Evolutionary conservation across 2,329 filamentous ascomycete species (phyloP).

Genomic region (Colletotrichum sp.): DNA sequence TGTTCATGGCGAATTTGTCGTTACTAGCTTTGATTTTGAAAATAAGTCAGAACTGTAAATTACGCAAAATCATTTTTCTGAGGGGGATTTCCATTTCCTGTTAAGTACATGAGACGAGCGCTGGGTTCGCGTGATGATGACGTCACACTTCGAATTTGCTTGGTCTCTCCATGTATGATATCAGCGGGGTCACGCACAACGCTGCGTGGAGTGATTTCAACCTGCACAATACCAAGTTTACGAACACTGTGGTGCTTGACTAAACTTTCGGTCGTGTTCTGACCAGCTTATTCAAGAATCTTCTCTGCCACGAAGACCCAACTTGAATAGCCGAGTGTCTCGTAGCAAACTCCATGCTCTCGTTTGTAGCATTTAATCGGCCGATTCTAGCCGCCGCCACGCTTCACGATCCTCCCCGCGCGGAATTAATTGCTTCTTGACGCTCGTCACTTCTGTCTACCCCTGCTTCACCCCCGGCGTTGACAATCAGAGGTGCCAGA

Average conservation of each 20-base stretch:
- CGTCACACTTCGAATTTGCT: neutral
- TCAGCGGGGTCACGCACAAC: neutral
- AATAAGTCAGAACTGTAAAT: neutral
- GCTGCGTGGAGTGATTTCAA: neutral
- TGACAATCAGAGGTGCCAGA: neutral
- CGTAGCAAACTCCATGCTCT: neutral
- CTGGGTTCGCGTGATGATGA: neutral
- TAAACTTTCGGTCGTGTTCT: neutral
- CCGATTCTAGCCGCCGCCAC: neutral
- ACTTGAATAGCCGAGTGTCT: fast-evolving
- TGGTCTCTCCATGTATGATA: neutral
- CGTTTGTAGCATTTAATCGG: fast-evolving
- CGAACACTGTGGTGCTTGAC: neutral
- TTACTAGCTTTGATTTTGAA: neutral
- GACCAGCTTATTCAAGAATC: fast-evolving
- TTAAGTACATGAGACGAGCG: neutral
- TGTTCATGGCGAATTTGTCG: slow-evolving; percentile 22
- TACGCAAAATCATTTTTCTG: fast-evolving
- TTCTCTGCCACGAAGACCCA: fast-evolving
- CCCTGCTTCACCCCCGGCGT: neutral
- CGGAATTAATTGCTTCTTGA: no score
- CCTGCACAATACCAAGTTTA: neutral
- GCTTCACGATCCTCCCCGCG: no score
- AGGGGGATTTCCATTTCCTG: no score
- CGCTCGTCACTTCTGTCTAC: neutral